phyloP scores from a whole-genome alignment of 441 rosid genomes.

The Daphne laureola region DNA sequence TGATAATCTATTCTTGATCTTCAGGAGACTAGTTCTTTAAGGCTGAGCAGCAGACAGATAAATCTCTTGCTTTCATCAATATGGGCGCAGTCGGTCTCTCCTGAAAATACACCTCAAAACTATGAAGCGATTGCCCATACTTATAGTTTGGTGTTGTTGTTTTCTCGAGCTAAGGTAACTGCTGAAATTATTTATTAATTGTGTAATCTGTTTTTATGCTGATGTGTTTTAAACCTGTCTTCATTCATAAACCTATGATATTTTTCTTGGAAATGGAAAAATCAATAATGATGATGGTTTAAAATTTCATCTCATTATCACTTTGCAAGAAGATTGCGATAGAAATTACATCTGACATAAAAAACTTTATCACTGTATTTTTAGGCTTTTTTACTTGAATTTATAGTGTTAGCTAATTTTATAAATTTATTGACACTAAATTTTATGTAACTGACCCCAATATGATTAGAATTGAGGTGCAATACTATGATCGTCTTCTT shows the following conservation, averaged over 20 bases:
- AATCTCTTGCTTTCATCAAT: constrained; percentile 70
- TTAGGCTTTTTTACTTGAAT: too few relatives aligned
- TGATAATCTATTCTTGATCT: constrained; percentile 9
- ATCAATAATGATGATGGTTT: background rate
- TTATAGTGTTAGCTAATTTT: too few relatives aligned
- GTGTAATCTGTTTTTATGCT: background rate
- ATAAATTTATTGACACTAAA: too few relatives aligned
- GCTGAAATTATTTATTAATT: background rate
- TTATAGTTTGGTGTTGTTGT: constrained; percentile 57
- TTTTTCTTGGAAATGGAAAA: too few relatives aligned
- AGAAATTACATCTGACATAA: too few relatives aligned
- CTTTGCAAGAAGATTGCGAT: too few relatives aligned
- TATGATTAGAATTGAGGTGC: too few relatives aligned
- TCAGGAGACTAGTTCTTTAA: constrained; percentile 50
- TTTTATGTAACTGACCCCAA: too few relatives aligned
- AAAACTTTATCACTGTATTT: too few relatives aligned
- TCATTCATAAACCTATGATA: too few relatives aligned
- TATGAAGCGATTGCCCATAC: constrained; percentile 80
- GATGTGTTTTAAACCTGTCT: background rate
- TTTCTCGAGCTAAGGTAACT: constrained; percentile 67
- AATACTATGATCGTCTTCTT: too few relatives aligned
- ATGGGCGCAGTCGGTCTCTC: constrained; percentile 69
- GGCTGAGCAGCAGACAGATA: constrained; percentile 73
- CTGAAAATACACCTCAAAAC: constrained; percentile 60
- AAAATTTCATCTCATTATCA: background rate